Evolutionary conservation across 176 grass and related monocot genomes (phyloP), one percentile per base, ranked within the genome.

Genomic region (Hyparrhenia diplandra): DNA sequence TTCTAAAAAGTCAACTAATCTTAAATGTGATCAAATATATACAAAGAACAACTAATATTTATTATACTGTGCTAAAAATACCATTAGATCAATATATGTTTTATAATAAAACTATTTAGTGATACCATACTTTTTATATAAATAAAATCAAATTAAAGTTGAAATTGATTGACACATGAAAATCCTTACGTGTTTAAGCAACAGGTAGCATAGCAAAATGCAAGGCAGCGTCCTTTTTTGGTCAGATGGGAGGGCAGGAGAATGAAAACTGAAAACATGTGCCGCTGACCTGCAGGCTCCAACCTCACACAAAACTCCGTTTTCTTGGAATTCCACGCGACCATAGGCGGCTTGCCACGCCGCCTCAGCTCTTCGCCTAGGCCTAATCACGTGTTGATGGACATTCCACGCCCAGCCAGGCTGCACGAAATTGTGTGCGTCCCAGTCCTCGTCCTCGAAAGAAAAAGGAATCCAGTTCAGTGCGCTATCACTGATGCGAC

Each of bases 381-480:
- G 51, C 51, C 18, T 55, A 55, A 69, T 18, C 83, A 85, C 64
- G 64, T 85, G 64, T 47, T 10, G 36, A 28, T 55, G 66, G n/a
- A 10, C 35, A 57, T 57, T 57, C 35, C 12, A 20, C 35, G 35
- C 20, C 30, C 63, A 65, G 52, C 24, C 25, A 69, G n/a, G 14
- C 5, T 0, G 54, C 74, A 61, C 34, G 32, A 23, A 18, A 76
- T 42, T 42, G n/a, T 27, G n/a, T 5, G 10, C n/a, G 12, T 43
- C 39, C 12, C 40, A 6, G 7, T n/a, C n/a, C n/a, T n/a, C n/a
- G 11, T 13, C 67, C 36, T 24, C 67, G 2, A 43, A 39, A 37
- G 9, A 9, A n/a, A 70, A 70, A 8, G n/a, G 37, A 70, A 70
- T 40, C 39, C 5, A 21, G 47, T 5, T 45, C 58, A 5, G 42